A percentile compares a stretch with the other conserved stretches of the same genome.
Conservation (phyloP, 169 alveolate species). For the Plasmodium berghei region DNA sequence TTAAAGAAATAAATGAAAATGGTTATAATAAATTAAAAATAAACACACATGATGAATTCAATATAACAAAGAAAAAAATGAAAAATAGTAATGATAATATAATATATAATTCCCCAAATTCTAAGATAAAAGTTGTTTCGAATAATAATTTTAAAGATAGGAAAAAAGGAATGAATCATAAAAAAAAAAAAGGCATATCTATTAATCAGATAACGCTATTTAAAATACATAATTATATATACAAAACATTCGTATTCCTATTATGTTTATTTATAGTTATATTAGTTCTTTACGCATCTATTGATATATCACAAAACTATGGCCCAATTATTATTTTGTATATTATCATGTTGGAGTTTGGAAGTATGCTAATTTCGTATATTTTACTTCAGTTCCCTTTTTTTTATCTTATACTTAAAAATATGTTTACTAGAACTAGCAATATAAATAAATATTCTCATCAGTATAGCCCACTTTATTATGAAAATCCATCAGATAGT, state of each 20-base stretch:
- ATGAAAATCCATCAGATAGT: slow-evolving; percentile 32
- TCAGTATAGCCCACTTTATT: slow-evolving; percentile 59
- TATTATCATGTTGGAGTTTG: slow-evolving; percentile 37
- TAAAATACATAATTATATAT: slow-evolving; percentile 49
- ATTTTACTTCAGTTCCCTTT: slow-evolving; percentile 60
- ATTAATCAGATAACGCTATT: slow-evolving; percentile 13
- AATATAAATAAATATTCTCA: slow-evolving; percentile 60
- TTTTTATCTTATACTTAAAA: slow-evolving; percentile 55
- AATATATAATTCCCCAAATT: no score
- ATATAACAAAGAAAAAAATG: neutral
- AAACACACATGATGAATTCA: neutral
- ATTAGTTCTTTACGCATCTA: slow-evolving; percentile 64
- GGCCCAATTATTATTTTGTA: slow-evolving; percentile 51
- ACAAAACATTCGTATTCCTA: slow-evolving; percentile 32
- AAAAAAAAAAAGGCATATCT: slow-evolving; percentile 13
- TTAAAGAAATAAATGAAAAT: neutral
- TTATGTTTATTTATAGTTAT: slow-evolving; percentile 42
- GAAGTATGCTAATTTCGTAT: slow-evolving; percentile 66
- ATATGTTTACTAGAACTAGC: slow-evolving; percentile 47
- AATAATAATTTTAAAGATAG: slow-evolving; percentile 1
- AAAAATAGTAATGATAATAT: neutral
- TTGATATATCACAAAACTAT: slow-evolving; percentile 35
- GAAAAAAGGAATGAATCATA: neutral
- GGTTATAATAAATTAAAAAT: neutral
- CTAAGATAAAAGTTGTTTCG: slow-evolving; percentile 7